Conservation (phyloP, 1,284 basidiomycete species). For the Irpex lacteus region DNA sequence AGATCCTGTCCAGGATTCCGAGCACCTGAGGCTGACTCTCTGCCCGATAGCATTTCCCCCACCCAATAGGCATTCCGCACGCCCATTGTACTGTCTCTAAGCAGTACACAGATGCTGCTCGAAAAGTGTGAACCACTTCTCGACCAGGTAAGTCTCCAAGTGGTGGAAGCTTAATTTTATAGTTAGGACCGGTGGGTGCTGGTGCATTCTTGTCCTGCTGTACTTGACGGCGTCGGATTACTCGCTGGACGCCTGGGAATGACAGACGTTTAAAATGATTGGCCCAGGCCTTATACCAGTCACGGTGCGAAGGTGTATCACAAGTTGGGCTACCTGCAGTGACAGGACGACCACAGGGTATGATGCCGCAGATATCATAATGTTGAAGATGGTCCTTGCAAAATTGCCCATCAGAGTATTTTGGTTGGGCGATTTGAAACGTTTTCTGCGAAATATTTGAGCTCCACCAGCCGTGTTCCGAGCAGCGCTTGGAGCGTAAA, state of each 20-base stretch:
- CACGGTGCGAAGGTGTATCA: not conserved
- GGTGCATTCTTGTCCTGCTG: not conserved
- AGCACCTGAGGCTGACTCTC: slow-evolving; percentile 10
- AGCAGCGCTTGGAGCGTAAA: too few species aligned
- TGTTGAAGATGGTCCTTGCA: slow-evolving; percentile 2
- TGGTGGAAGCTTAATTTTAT: not conserved
- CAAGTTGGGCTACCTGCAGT: not conserved
- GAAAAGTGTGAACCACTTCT: slow-evolving; percentile 10
- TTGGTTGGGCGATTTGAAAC: too few species aligned
- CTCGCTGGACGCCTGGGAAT: slow-evolving; percentile 1
- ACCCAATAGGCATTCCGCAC: slow-evolving; percentile 12
- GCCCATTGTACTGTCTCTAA: slow-evolving; percentile 10
- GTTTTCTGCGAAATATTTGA: too few species aligned
- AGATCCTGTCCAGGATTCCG: slow-evolving; percentile 1
- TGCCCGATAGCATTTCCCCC: slow-evolving; percentile 11
- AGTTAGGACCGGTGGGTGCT: too few species aligned
- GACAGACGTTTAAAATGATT: slow-evolving; percentile 5
- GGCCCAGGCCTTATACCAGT: slow-evolving; percentile 1
- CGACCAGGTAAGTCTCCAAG: not conserved
- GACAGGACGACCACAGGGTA: not conserved
- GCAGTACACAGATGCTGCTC: slow-evolving; percentile 6
- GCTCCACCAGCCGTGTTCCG: too few species aligned
- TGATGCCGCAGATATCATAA: slow-evolving; percentile 4
- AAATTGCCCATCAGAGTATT: slow-evolving; percentile 7
- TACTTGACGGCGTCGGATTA: slow-evolving; percentile 1